phyloP scores from a whole-genome alignment of 768 basidiomycete genomes.

The Russula emetica region DNA sequence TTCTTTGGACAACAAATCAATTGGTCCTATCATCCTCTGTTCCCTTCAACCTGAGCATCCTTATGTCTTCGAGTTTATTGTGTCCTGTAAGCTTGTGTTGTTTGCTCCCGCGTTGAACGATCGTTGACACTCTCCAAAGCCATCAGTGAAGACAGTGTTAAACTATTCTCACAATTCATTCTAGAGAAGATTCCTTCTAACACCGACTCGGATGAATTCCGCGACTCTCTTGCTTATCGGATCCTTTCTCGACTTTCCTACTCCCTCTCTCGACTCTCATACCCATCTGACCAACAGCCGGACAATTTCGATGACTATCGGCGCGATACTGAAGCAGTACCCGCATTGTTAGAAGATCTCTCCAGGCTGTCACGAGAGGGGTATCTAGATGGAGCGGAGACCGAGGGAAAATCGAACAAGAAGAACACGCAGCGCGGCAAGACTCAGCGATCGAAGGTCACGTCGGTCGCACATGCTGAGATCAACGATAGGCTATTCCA shows the following conservation, averaged over 20 bases:
- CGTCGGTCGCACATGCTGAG: background rate
- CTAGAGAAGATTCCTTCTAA: background rate
- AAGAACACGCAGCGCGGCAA: background rate
- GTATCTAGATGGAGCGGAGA: background rate
- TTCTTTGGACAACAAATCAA: conserved; percentile 7
- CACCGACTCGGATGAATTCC: background rate
- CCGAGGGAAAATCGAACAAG: background rate
- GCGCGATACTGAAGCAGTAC: background rate
- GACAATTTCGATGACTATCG: background rate
- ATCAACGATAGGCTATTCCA: conserved; percentile 6
- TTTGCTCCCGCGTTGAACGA: background rate
- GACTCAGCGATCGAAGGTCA: background rate
- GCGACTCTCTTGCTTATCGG: background rate
- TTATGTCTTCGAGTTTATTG: conserved; percentile 17
- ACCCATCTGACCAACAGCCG: conserved; percentile 1
- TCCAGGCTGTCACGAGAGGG: background rate
- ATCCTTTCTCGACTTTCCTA: conserved; percentile 8
- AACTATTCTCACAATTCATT: background rate
- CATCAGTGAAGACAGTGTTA: background rate
- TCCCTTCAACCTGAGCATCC: conserved; percentile 5
- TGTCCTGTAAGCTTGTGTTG: conserved; percentile 2
- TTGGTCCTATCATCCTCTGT: conserved; percentile 5
- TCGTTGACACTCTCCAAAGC: conserved; percentile 8
- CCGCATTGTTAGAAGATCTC: conserved; percentile 6
- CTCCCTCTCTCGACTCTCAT: conserved; percentile 4